Evolutionary conservation across 257 asterid species (phyloP), one percentile per base, ranked within the genome.

Genomic region (Asclepias syriaca): DNA sequence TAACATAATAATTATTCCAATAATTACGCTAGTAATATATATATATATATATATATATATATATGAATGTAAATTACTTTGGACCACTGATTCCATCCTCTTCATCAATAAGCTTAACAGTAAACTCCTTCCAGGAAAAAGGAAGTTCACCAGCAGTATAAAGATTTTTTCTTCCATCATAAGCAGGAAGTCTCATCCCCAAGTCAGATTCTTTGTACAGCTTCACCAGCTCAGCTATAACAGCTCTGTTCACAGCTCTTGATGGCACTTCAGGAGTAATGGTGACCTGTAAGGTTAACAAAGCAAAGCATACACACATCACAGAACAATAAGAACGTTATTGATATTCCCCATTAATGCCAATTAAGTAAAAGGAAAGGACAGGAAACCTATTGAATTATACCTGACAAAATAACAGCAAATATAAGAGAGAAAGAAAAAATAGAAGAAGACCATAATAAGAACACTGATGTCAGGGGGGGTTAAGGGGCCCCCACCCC

Each of bases 91-190:
- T 77, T 69, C 76, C 89, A 77, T 89, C 96, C n/a, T 90, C 97
- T 57, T 92, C 94, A 79, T 92, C 97, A 9, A 92, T 58, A 64
- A 92, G 90, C 84, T 87, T 90, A 78, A 95, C 68, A 2, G 80
- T 80, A 82, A 95, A 92, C 82, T 92, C 98, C 86, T 90, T 92
- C 94, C 92, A 82, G 61, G 87, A 74, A 84, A 92, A 95, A 65
- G 99, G 99, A 78, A 92, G 97, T 79, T 92, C 95, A 14, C 99
- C 99, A 74, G 99, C 98, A 21, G 98, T 92, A 85, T 95, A 95
- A 32, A 95, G 83, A 81, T 92, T 85, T 83, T 86, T 95, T 67
- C 97, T 80, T 56, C 99, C 99, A 84, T 95, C 99, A 83, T 90
- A 95, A 57, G 97, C 98, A 7, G 99, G 99, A 59, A 95, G 74